Evolutionary conservation across 1,139 yeast species (phyloP), one percentile per base, ranked within the genome.

Genomic region (Magnusiomyces suaveolens): DNA sequence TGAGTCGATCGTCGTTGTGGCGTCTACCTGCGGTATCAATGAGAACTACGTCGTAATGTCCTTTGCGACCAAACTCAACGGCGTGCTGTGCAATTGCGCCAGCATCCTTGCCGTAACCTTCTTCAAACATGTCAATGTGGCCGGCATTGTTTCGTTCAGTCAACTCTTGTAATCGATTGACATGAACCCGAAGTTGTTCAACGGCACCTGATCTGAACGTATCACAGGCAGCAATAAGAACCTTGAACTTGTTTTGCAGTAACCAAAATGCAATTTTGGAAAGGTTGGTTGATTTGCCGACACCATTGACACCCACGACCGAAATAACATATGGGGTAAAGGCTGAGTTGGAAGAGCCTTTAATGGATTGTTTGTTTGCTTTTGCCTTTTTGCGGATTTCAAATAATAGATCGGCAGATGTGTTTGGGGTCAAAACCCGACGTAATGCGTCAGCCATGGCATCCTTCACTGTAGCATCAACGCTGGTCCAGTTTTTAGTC

Each of bases 1-100:
- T 92, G 60, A 92, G 77, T 58, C 94, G 84, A 29, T 94, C 87
- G 68, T 94, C 97, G 60, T 94, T 89, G 66, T 94, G 98, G 54
- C 98, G 83, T 72, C 98, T 80, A 43, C 98, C 98, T 0, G 98
- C 98, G 6, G 98, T 92, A 71, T 92, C 98, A 75, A 92, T 87
- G 59, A 92, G 75, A 8, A 92, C 95, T 32, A 94, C 83, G 66
- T 92, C 97, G 64, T 80, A 92, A 18, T 78, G 74, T 52, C 80
- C 75, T 54, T 79, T 77, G 43, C 78, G 78, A 1, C 87, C 95
- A 66, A 79, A 79, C 59, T 84, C 83, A 50, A 92, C 87, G 0
- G 98, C 97, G 71, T 86, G 87, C 60, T 83, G 87, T n/a, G 98
- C 98, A 53, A 94, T 89, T 56, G 86, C 85, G 0, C 96, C 95